Conservation (phyloP, 176 grass and related monocot species). For the Chrysopogon serrulatus region DNA sequence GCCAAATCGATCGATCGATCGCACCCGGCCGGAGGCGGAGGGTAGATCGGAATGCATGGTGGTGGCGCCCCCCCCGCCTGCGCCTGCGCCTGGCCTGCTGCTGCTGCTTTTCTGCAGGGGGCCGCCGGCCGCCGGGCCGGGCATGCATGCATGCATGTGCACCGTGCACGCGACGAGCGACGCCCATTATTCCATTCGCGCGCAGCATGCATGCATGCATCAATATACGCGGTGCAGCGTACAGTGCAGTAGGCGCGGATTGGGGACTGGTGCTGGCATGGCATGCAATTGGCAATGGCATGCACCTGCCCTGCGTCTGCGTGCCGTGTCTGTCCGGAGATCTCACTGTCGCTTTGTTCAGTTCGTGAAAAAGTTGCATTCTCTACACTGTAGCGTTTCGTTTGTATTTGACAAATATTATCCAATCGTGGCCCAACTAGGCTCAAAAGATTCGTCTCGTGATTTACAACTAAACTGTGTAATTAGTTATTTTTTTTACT, state of each 20-base stretch:
- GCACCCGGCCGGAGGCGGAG: neutral
- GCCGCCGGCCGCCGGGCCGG: neutral
- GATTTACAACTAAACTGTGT: too few species aligned
- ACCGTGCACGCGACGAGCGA: neutral
- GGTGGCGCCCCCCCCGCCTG: neutral
- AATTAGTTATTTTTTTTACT: too few species aligned
- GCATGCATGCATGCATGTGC: neutral
- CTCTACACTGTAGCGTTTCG: too few species aligned
- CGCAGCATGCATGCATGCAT: too few species aligned
- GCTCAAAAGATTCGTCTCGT: too few species aligned
- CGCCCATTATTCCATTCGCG: neutral
- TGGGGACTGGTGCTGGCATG: neutral
- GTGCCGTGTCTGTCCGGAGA: constrained; percentile 24
- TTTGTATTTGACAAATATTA: too few species aligned
- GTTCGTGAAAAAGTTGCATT: too few species aligned
- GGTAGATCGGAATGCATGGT: neutral
- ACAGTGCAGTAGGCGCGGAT: too few species aligned
- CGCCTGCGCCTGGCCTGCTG: neutral
- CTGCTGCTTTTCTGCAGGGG: neutral
- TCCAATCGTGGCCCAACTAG: too few species aligned
- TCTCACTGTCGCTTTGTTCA: too few species aligned
- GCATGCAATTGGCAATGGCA: too few species aligned
- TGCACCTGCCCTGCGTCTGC: neutral
- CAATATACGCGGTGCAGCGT: too few species aligned
- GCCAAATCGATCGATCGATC: constrained; percentile 19